A percentile compares a stretch with the other conserved stretches of the same genome.
Conservation (phyloP, 2,329 filamentous ascomycete genomes). For the Westerdykella ornata region DNA sequence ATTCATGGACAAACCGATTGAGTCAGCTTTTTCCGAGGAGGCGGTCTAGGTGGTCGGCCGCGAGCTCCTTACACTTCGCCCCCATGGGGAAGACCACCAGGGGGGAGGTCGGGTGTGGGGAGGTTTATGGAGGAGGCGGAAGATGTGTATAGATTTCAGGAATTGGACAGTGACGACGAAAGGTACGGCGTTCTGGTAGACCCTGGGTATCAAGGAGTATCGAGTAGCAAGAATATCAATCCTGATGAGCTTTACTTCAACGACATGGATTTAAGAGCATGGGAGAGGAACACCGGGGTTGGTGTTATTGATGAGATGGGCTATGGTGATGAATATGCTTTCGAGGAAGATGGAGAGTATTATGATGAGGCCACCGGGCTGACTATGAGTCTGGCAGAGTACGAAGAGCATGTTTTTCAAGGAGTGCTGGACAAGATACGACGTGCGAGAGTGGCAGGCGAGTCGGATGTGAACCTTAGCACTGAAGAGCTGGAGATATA, state of each 20-base stretch:
- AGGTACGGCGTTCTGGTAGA: conserved; percentile 42
- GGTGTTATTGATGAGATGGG: conserved; percentile 44
- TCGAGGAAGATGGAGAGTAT: conserved; percentile 48
- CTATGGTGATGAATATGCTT: conserved; percentile 47
- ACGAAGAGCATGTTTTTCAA: conserved; percentile 71
- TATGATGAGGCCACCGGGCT: conserved; percentile 40
- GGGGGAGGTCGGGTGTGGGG: conserved; percentile 56
- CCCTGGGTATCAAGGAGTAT: conserved; percentile 30
- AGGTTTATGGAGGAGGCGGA: conserved; percentile 45
- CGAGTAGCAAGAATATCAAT: conserved; percentile 30
- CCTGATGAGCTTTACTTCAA: conserved; percentile 46
- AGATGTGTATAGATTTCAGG: conserved; percentile 54
- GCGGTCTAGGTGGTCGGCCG: conserved; percentile 99
- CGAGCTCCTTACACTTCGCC: conserved; percentile 89
- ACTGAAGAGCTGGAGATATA: conserved; percentile 75
- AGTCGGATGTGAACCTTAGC: conserved; percentile 71
- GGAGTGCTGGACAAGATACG: conserved; percentile 74
- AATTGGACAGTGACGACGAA: conserved; percentile 53
- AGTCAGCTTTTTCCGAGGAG: conserved; percentile 99
- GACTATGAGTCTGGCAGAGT: conserved; percentile 35
- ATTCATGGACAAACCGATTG: conserved; percentile 97
- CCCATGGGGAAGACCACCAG: conserved; percentile 99
- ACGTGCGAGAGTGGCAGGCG: conserved; percentile 67
- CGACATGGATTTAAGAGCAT: conserved; percentile 42
- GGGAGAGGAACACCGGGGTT: conserved; percentile 35